Evolutionary conservation across 2,329 filamentous ascomycete genomes (phyloP).

Genomic region (Calonectria honghensis): DNA sequence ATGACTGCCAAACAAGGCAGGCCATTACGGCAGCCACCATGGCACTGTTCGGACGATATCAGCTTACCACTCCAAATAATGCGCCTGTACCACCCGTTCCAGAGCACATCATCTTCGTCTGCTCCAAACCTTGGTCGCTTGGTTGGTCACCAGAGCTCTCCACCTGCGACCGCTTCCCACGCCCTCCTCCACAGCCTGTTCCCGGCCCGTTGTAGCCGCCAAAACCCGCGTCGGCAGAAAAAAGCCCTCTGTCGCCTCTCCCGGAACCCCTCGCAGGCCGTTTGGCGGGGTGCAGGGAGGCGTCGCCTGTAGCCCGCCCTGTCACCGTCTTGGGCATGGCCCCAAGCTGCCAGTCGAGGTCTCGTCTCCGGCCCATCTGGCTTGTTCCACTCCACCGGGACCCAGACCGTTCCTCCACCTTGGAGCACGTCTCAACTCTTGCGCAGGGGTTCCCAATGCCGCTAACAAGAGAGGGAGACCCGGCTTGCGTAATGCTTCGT

Average conservation of each 20-base stretch:
- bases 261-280: conserved; percentile 8
- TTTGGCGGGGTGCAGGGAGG: conserved; percentile 28
- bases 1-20: conserved; percentile 11
- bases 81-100: conserved; percentile 19
- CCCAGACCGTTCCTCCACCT: conserved; percentile 51
- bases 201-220: conserved; percentile 31
- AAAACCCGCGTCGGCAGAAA: conserved; percentile 10
- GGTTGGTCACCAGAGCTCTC: conserved; percentile 11
- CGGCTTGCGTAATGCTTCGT: conserved; percentile 52
- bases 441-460: conserved; percentile 23
- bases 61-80: conserved; percentile 12
- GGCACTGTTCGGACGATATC: conserved; percentile 5
- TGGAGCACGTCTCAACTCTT: background rate
- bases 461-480: conserved; percentile 14
- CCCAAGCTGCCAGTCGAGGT: conserved; percentile 15
- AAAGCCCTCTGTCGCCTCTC: conserved; percentile 2
- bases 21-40: background rate
- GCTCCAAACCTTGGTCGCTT: conserved; percentile 8
- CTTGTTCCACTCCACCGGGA: conserved; percentile 48
- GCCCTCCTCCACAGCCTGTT: conserved; percentile 6
- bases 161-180: conserved; percentile 13
- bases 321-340: conserved; percentile 31
- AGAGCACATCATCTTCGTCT: conserved; percentile 21
- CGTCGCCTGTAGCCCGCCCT: conserved; percentile 15
- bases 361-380: conserved; percentile 15